Base-by-base conservation (phyloP, 805 yeast genomes). In the Saturnispora serradocipensis region DNA sequence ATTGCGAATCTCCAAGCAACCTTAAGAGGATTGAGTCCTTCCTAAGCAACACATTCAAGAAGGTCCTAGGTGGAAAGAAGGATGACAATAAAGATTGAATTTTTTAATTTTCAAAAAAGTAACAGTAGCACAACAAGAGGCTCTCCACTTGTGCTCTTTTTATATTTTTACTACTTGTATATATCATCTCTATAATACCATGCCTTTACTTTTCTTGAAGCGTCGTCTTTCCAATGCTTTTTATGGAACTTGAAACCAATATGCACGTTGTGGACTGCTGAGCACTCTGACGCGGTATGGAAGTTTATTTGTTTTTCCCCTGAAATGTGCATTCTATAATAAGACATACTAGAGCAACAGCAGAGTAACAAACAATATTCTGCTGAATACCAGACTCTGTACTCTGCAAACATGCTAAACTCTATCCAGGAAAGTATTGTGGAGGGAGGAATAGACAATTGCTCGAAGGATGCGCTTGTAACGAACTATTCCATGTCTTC, bases 11-110 rank as follows among this genome's bases (percentile, higher is more conserved):
- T 56, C 78, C 80, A 10, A 72, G 75, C 1, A 76, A 76, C 53
- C 66, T 80, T 55, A 74, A 77, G 58, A 73, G 78, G 60, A 72
- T 82, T 43, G 85, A 83, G 51, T 73, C 75, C 36, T 79, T 81
- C 65, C 71, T 82, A 49, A 74, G 80, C 30, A 76, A 75, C 50
- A 74, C 84, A 35, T 81, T 82, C 67, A 79, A 80, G 59, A 73
- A 70, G 61, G 65, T 67, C 16, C 50, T 62, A 35, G 61, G 61
- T 18, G 57, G 57, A 28, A 55, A 63, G 47, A 59, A 63, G 40
- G 50, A 55, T 8, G 56, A 54, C 18, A 43, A 50, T 28, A 45
- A 48, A 15, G 42, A 48, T 16, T 38, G 13, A 18, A 18, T 13
- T 18, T 18, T 10, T 18, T 16, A 8, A 6, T 1, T 25, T 25